Conservation (phyloP, 768 basidiomycete genomes). For the Punctularia strigosozonata region DNA sequence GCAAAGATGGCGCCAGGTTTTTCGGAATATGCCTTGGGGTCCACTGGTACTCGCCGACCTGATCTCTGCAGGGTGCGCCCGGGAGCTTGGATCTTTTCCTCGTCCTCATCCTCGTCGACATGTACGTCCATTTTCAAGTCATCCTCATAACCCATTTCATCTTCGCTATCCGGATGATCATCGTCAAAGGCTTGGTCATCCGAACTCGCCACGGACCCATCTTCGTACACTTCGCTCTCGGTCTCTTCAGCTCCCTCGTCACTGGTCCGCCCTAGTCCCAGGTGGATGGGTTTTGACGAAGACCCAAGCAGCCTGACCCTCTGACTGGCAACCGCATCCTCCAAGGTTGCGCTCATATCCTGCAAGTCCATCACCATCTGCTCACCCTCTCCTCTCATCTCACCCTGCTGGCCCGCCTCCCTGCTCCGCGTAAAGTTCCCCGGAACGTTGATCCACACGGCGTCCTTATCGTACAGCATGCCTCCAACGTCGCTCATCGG, state of each 20-base stretch:
- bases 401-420: slow-evolving; percentile 64
- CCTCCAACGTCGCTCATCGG: slow-evolving; percentile 99
- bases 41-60: slow-evolving; percentile 21
- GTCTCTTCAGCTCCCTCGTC: slow-evolving; percentile 22
- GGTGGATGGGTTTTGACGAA: slow-evolving; percentile 59
- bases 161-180: slow-evolving; percentile 21
- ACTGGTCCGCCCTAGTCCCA: slow-evolving; percentile 25
- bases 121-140: slow-evolving; percentile 18
- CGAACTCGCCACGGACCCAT: slow-evolving; percentile 3
- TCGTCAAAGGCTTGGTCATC: slow-evolving; percentile 15
- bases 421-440: slow-evolving; percentile 85
- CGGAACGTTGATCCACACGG: slow-evolving; percentile 95
- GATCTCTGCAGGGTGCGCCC: slow-evolving; percentile 27
- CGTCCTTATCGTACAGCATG: slow-evolving; percentile 95
- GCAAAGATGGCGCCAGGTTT: slow-evolving; percentile 49
- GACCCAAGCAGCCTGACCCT: slow-evolving; percentile 77
- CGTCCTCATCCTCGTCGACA: slow-evolving; percentile 8
- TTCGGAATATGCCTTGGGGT: slow-evolving; percentile 19
- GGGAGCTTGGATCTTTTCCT: slow-evolving; percentile 7
- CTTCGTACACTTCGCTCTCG: slow-evolving; percentile 20
- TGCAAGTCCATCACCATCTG: slow-evolving; percentile 97
- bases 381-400: too few species aligned
- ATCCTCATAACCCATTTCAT: slow-evolving; percentile 15
- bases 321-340: slow-evolving; percentile 69
- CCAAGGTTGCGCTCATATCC: slow-evolving; percentile 73